Conservation (phyloP, 73 alveolate species). For the Breviolum minutum region DNA sequence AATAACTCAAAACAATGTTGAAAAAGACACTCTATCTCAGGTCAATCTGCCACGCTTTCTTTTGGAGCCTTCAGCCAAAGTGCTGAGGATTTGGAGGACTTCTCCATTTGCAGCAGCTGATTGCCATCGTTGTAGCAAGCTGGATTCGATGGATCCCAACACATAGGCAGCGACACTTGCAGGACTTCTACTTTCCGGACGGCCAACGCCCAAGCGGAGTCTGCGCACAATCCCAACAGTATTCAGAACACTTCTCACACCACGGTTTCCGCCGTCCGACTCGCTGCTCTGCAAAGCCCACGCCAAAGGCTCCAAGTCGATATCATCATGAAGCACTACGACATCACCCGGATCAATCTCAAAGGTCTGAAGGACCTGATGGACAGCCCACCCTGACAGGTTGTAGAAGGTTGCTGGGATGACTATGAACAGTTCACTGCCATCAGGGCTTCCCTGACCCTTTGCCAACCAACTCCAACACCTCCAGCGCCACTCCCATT, state of each 20-base stretch:
- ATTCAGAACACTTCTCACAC: conserved; percentile 53
- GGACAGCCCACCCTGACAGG: conserved; percentile 70
- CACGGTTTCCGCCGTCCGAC: conserved; percentile 68
- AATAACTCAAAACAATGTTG: too few species aligned
- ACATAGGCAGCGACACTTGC: conserved; percentile 26
- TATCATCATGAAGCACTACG: conserved; percentile 49
- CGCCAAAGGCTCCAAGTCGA: conserved; percentile 46
- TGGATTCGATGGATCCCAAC: conserved; percentile 24
- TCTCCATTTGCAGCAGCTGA: conserved; percentile 46
- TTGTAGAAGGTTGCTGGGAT: conserved; percentile 73
- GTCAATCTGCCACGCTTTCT: background rate
- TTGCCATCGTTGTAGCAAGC: conserved; percentile 53
- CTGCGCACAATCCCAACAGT: background rate
- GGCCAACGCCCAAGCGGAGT: conserved; percentile 67
- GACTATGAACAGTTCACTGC: background rate
- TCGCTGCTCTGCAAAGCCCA: conserved; percentile 15
- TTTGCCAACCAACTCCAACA: conserved; percentile 70
- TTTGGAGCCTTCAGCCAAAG: background rate
- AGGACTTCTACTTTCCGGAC: conserved; percentile 57
- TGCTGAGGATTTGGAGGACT: background rate
- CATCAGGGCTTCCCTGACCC: background rate
- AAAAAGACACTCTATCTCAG: background rate
- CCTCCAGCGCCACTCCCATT: conserved; percentile 87
- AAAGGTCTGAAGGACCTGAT: background rate
- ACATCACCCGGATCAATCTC: background rate